Percentiles rank a stretch among this genome's conserved stretches.
These are phyloP conservation scores for Discostella stelligera DNA, from an alignment of 352 stramenopile species.

Conservation along the genomic window DNA sequence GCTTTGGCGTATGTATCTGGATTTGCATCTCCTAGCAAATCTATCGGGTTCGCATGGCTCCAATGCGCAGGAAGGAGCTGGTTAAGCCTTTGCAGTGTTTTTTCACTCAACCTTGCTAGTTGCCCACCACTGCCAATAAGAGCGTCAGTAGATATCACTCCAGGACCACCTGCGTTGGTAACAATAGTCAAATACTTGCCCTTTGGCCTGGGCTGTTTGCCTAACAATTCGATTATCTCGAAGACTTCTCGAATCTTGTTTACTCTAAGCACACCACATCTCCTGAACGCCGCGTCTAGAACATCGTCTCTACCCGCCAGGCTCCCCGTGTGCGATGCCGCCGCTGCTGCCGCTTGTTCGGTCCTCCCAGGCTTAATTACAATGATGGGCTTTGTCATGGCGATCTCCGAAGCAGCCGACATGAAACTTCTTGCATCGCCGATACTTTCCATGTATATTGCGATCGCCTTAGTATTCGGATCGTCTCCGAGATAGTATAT, in stretches of 20 bases:
- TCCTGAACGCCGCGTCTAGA: slow-evolving; percentile 50
- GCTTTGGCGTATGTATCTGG: slow-evolving; percentile 51
- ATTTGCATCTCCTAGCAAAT: slow-evolving; percentile 62
- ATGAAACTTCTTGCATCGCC: slow-evolving; percentile 54
- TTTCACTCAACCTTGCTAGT: slow-evolving; percentile 48
- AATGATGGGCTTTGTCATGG: slow-evolving; percentile 62
- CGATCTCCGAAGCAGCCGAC: slow-evolving; percentile 52
- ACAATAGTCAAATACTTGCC: slow-evolving; percentile 54
- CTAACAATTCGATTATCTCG: slow-evolving; percentile 52
- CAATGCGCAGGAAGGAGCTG: slow-evolving; percentile 47
- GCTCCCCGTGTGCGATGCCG: slow-evolving; percentile 57
- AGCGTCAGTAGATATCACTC: slow-evolving; percentile 54
- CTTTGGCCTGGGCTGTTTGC: slow-evolving; percentile 50
- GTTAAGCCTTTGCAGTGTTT: slow-evolving; percentile 54
- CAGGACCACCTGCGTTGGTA: slow-evolving; percentile 61
- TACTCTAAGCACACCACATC: slow-evolving; percentile 55
- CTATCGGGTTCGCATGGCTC: slow-evolving; percentile 59
- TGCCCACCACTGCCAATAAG: slow-evolving; percentile 50
- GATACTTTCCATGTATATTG: slow-evolving; percentile 69
- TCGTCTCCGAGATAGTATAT: slow-evolving; percentile 66
- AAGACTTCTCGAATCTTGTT: slow-evolving; percentile 63
- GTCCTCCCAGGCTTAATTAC: slow-evolving; percentile 62
- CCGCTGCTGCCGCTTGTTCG: slow-evolving; percentile 42
- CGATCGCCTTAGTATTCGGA: slow-evolving; percentile 59
- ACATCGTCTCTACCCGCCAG: slow-evolving; percentile 57